These are phyloP conservation scores for Lolium perenne DNA, from an alignment of 176 grass and related monocot species.

Conservation along the genomic window DNA sequence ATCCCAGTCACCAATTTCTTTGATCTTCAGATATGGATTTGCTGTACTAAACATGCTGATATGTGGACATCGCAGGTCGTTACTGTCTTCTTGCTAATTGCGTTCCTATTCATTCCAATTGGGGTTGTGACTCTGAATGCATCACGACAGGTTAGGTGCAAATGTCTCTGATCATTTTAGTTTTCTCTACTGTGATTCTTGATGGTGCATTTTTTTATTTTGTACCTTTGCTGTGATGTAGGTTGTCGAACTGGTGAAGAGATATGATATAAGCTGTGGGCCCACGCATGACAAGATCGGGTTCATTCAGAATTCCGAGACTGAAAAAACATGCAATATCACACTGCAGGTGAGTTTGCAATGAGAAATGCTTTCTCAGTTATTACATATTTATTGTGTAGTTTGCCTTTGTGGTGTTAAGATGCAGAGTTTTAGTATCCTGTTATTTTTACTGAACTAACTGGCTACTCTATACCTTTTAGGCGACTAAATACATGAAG, in stretches of 20 bases:
- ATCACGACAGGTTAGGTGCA: constrained; percentile 59
- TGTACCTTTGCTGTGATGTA: constrained; percentile 45
- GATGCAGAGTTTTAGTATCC: constrained; percentile 8
- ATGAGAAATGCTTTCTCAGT: background rate
- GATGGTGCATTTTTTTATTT: constrained; percentile 3
- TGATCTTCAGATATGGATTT: background rate
- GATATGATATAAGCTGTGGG: constrained; percentile 74
- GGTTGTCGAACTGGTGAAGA: constrained; percentile 76
- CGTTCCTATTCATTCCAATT: constrained; percentile 69
- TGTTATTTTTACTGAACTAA: background rate
- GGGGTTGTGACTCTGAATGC: constrained; percentile 62
- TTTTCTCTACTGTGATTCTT: background rate
- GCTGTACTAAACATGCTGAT: background rate
- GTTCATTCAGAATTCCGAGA: constrained; percentile 64
- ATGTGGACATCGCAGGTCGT: constrained; percentile 55
- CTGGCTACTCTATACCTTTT: constrained; percentile 31
- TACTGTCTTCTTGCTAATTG: constrained; percentile 62
- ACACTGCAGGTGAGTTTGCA: constrained; percentile 64
- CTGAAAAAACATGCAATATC: constrained; percentile 68
- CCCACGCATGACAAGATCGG: constrained; percentile 50
- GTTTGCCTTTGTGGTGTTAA: constrained; percentile 10
- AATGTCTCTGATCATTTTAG: background rate
- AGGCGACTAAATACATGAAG: constrained; percentile 81
- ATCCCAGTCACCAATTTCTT: background rate
- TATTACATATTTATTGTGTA: constrained; percentile 2